These are phyloP conservation scores for Coemansia sp. DNA, from an alignment of 192 early-diverging fungal genomes.

Conservation along the genomic window DNA sequence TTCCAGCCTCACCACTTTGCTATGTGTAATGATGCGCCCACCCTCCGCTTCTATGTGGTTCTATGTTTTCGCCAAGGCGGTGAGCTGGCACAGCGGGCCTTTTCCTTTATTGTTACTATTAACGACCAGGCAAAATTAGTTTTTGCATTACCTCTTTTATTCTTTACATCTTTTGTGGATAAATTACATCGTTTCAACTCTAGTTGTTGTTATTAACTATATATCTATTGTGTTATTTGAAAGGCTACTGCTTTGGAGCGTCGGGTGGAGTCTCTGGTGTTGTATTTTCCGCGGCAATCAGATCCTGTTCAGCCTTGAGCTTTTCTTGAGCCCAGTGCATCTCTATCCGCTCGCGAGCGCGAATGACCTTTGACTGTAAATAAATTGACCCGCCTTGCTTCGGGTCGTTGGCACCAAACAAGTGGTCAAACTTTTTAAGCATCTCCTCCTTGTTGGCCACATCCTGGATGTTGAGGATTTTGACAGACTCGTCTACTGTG, in stretches of 20 bases:
- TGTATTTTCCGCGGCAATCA: constrained; percentile 4
- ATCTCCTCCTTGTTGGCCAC: constrained; percentile 59
- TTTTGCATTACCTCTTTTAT: not conserved
- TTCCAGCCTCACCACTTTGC: not conserved
- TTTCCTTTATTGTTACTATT: too few relatives aligned
- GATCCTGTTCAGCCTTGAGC: constrained; percentile 39
- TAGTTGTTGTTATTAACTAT: too few relatives aligned
- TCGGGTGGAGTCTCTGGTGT: not conserved
- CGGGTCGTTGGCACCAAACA: constrained; percentile 86
- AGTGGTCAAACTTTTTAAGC: constrained; percentile 74
- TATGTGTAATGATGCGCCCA: constrained; percentile 1
- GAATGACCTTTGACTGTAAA: constrained; percentile 87
- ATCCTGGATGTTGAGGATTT: constrained; percentile 85
- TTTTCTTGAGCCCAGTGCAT: constrained; percentile 70
- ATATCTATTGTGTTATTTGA: too few relatives aligned
- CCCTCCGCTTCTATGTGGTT: not conserved
- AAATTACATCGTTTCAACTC: too few relatives aligned
- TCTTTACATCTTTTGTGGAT: not conserved
- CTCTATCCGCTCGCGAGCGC: constrained; percentile 93
- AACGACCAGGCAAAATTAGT: not conserved
- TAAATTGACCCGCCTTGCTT: constrained; percentile 88
- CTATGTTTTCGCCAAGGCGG: not conserved
- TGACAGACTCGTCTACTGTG: constrained; percentile 83
- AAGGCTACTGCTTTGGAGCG: constrained; percentile 3
- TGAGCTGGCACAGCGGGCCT: too few relatives aligned